Conservation (phyloP, 768 basidiomycete genomes). For the Phylloporus sp. region DNA sequence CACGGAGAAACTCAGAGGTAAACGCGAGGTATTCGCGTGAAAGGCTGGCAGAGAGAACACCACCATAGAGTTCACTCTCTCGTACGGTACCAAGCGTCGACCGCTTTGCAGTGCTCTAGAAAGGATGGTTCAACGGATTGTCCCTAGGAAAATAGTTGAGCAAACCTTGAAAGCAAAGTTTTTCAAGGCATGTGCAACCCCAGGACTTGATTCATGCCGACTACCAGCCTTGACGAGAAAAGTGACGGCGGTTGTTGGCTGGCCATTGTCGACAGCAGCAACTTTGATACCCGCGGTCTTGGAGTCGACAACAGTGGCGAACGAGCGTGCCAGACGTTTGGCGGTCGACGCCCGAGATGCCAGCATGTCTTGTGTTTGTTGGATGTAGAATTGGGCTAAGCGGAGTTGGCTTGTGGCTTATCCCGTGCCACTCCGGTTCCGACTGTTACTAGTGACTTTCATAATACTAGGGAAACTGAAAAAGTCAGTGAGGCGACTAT, state of each 20-base stretch:
- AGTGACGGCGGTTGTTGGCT: conserved; percentile 82
- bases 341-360: conserved; percentile 57
- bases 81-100: conserved; percentile 88
- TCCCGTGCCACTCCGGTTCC: conserved; percentile 26
- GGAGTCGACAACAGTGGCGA: conserved; percentile 79
- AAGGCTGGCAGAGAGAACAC: conserved; percentile 80
- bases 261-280: conserved; percentile 76
- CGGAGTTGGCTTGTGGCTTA: conserved; percentile 26
- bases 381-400: conserved; percentile 7
- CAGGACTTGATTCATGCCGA: conserved; percentile 83
- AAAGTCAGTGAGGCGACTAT: conserved; percentile 50
- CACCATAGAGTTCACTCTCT: conserved; percentile 92
- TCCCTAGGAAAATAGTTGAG: conserved; percentile 3
- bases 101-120: conserved; percentile 78
- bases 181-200: conserved; percentile 91
- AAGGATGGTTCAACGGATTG: not conserved
- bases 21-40: conserved; percentile 88
- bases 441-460: no score
- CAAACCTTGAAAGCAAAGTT: conserved; percentile 98
- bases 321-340: conserved; percentile 62
- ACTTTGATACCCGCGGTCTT: conserved; percentile 71
- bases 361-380: conserved; percentile 40
- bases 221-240: conserved; percentile 91
- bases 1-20: conserved; percentile 92
- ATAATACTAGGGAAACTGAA: no score